phyloP scores from a whole-genome alignment of 2,329 filamentous ascomycete genomes.

The Microdochium nivale region DNA sequence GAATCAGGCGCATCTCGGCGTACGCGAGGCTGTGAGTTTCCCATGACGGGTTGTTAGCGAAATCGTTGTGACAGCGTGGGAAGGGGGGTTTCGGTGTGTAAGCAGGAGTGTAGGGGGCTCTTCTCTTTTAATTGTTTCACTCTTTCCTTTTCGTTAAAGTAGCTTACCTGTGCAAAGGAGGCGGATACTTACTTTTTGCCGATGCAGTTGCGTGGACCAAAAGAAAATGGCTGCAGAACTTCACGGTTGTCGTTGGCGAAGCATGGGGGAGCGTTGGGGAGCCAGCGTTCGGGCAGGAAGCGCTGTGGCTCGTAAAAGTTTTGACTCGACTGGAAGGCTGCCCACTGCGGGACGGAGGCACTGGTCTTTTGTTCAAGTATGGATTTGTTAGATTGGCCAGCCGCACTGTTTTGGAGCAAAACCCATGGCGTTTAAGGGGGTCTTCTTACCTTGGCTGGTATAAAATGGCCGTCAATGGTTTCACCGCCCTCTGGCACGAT shows the following conservation, averaged over 20 bases:
- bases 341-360: not conserved
- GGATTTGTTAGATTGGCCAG: not conserved
- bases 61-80: not conserved
- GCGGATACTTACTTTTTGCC: conserved; percentile 21
- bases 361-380: not conserved
- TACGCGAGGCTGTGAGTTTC: conserved; percentile 27
- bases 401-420: not conserved
- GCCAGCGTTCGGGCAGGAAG: not conserved
- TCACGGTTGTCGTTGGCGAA: not conserved
- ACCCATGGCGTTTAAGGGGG: not conserved
- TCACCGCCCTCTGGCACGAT: not conserved
- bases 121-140: not conserved
- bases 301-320: not conserved
- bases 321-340: conserved; percentile 19
- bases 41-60: not conserved
- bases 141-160: not conserved
- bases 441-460: not conserved
- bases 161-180: not conserved
- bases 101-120: not conserved
- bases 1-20: conserved; percentile 37
- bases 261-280: not conserved
- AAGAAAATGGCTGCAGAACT: not conserved
- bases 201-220: not conserved
- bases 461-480: not conserved
- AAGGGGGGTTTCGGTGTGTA: not conserved